Conservation (phyloP, 2,329 filamentous ascomycete genomes). For the Akanthomyces dipterigenus region DNA sequence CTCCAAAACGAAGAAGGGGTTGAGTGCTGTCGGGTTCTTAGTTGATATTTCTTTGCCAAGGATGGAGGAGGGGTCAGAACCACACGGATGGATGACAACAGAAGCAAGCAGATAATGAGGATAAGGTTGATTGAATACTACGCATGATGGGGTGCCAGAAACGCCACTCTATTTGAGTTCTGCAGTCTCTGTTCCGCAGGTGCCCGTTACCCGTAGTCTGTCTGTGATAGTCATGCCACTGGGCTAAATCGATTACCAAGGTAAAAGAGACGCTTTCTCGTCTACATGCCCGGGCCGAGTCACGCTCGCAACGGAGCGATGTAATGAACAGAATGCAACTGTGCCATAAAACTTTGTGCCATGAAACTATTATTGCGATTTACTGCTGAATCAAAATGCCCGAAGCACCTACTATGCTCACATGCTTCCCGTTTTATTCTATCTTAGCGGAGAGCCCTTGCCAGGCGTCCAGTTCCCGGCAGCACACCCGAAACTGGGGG, state of each 20-base stretch:
- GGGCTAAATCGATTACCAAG: no score
- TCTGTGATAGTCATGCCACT: no score
- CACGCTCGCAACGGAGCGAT: background rate
- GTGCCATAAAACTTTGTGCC: background rate
- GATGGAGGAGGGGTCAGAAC: background rate
- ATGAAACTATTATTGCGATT: background rate
- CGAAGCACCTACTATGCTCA: background rate
- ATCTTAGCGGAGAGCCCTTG: conserved; percentile 34
- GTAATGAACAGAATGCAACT: background rate
- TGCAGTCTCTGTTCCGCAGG: background rate
- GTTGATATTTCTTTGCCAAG: background rate
- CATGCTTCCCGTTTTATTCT: background rate
- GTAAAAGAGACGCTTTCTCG: no score
- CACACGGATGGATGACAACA: background rate
- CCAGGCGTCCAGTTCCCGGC: conserved; percentile 39
- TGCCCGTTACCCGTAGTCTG: no score
- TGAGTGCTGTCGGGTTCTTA: background rate
- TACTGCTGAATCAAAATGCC: background rate
- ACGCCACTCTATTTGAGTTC: background rate
- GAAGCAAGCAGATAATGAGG: background rate
- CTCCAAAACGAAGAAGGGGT: no score
- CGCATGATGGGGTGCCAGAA: background rate
- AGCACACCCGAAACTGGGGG: conserved; percentile 32
- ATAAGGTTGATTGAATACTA: background rate
- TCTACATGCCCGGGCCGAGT: background rate